Conservation (phyloP, 257 asterid genomes). For the Fraxinus pennsylvanica region DNA sequence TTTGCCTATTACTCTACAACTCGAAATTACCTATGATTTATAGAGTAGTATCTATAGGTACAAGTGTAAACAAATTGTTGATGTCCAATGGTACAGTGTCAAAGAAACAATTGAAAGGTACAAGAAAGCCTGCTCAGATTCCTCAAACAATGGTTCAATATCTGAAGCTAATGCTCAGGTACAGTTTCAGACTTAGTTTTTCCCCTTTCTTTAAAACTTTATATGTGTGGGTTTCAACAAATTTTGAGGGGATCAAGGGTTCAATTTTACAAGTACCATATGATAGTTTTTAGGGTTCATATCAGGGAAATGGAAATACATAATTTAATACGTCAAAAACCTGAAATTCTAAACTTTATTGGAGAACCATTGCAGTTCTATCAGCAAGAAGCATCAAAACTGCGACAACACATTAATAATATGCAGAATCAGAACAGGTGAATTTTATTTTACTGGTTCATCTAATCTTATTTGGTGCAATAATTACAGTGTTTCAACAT, state of each 20-base stretch:
- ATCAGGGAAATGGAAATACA: background rate
- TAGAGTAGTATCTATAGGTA: background rate
- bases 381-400: conserved; percentile 84
- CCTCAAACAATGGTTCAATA: conserved; percentile 61
- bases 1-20: background rate
- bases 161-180: conserved; percentile 97
- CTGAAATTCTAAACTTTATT: background rate
- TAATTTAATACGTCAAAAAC: background rate
- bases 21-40: background rate
- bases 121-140: conserved; percentile 86
- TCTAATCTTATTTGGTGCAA: background rate
- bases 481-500: background rate
- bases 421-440: conserved; percentile 83
- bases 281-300: background rate
- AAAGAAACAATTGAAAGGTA: conserved; percentile 91
- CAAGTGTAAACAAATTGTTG: background rate
- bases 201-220: background rate
- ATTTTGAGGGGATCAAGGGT: background rate
- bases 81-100: conserved; percentile 53
- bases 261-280: background rate
- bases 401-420: conserved; percentile 72
- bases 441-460: background rate
- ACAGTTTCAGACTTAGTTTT: background rate
- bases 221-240: conserved; percentile 1
- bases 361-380: conserved; percentile 54